Conservation (phyloP, 208 protist species). For the Angomonas desouzai region DNA sequence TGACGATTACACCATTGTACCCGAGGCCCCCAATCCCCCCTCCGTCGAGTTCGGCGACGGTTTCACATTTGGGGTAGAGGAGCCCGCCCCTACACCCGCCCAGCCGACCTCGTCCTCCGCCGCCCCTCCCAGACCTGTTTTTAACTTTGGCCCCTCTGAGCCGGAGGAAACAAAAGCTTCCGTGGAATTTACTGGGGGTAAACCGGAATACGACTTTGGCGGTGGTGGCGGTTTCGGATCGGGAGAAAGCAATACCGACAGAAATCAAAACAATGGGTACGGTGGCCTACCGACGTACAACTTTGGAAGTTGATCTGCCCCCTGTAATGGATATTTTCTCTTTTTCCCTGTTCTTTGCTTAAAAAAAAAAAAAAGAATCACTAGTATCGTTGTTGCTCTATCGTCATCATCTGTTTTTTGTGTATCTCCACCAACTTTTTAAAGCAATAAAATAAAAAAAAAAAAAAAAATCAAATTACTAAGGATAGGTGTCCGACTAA, state of each 20-base stretch:
- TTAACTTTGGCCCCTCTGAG: slow-evolving; percentile 49
- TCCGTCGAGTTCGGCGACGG: slow-evolving; percentile 33
- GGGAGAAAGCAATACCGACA: slow-evolving; percentile 14
- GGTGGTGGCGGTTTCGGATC: slow-evolving; percentile 5
- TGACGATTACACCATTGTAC: slow-evolving; percentile 53
- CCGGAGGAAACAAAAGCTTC: not conserved
- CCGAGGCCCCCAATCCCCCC: slow-evolving; percentile 11
- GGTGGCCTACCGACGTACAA: slow-evolving; percentile 55
- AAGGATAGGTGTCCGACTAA: too few species aligned
- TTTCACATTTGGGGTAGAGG: slow-evolving; percentile 28
- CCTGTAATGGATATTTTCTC: not conserved
- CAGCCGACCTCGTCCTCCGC: not conserved
- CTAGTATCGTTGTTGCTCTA: slow-evolving; percentile 14
- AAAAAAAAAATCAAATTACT: slow-evolving; percentile 3
- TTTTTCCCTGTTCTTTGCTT: slow-evolving; percentile 3
- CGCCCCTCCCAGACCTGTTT: slow-evolving; percentile 29
- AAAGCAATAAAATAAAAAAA: not conserved
- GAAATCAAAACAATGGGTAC: slow-evolving; percentile 11
- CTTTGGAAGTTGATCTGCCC: slow-evolving; percentile 47
- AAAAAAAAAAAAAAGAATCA: not conserved
- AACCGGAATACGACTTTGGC: slow-evolving; percentile 13
- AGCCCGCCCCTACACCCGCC: not conserved
- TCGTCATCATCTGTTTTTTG: slow-evolving; percentile 1
- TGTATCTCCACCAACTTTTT: too few species aligned
- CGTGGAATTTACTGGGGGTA: not conserved